Conservation (phyloP, 192 early-diverging fungal species). For the Coemansia sp. region DNA sequence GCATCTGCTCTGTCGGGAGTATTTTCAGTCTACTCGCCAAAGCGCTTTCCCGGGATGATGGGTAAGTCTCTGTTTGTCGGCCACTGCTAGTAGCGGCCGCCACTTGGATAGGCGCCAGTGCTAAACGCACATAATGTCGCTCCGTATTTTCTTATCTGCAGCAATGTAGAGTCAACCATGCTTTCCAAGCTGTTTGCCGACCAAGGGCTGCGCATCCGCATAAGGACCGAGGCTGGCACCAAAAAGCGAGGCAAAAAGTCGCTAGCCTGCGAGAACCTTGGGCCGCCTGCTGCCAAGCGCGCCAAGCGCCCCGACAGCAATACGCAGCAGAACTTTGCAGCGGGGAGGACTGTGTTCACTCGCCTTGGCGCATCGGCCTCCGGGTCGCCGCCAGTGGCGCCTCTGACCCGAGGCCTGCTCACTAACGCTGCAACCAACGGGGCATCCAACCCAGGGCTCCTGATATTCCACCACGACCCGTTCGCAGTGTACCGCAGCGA, state of each 20-base stretch:
- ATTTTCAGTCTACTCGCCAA: constrained; percentile 89
- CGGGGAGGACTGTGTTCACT: not conserved
- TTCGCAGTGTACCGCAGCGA: constrained; percentile 16
- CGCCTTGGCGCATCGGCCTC: constrained; percentile 1
- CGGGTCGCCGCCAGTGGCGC: not conserved
- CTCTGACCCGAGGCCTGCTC: constrained; percentile 1
- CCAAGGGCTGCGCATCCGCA: constrained; percentile 93
- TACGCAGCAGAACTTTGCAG: not conserved
- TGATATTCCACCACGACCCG: constrained; percentile 23
- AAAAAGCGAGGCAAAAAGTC: constrained; percentile 45
- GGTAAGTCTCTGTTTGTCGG: constrained; percentile 15
- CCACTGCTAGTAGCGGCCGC: not conserved
- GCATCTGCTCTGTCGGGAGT: constrained; percentile 71
- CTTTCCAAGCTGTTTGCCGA: constrained; percentile 92
- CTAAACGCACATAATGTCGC: not conserved
- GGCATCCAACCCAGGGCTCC: constrained; percentile 1
- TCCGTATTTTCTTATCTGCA: not conserved
- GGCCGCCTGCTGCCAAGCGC: constrained; percentile 15
- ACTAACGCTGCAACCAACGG: not conserved
- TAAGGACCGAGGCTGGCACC: constrained; percentile 81
- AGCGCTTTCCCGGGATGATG: constrained; percentile 96
- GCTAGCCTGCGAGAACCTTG: not conserved
- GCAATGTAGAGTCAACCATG: constrained; percentile 70
- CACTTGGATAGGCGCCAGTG: constrained; percentile 29
- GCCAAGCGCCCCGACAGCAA: not conserved